phyloP scores from a whole-genome alignment of 2,329 filamentous ascomycete genomes.

The Pseudogymnoascus sp. region DNA sequence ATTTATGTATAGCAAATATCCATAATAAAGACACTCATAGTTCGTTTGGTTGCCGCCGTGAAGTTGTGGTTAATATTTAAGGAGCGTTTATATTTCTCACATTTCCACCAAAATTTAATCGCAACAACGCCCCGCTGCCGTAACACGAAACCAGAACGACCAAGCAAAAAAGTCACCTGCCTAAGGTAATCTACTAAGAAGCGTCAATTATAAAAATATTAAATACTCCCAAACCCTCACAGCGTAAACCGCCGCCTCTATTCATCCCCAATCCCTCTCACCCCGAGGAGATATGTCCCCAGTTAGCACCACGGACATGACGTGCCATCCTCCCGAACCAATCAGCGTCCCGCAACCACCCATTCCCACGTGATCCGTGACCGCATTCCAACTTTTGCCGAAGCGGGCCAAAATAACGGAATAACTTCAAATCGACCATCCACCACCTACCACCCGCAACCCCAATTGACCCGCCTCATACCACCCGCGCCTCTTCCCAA shows the following conservation, averaged over 20 bases:
- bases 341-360: neutral
- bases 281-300: neutral
- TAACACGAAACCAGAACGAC: neutral
- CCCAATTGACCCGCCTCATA: neutral
- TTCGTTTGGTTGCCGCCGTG: neutral
- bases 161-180: neutral
- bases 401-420: constrained; percentile 1
- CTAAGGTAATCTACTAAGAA: neutral
- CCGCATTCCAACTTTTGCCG: constrained; percentile 6
- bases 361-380: neutral
- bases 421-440: neutral
- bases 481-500: neutral
- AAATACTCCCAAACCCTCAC: neutral
- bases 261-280: neutral
- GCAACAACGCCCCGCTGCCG: neutral
- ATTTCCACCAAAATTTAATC: neutral
- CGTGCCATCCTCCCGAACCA: neutral
- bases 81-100: neutral
- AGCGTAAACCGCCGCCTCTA: neutral
- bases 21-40: neutral
- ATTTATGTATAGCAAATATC: neutral
- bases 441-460: constrained; percentile 9
- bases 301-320: neutral
- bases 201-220: neutral
- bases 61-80: neutral